A percentile compares a stretch with the other conserved stretches of the same genome.
These are phyloP conservation scores for Boletus albobrunnescens DNA, from an alignment of 1,284 basidiomycete genomes.

Conservation along the genomic window DNA sequence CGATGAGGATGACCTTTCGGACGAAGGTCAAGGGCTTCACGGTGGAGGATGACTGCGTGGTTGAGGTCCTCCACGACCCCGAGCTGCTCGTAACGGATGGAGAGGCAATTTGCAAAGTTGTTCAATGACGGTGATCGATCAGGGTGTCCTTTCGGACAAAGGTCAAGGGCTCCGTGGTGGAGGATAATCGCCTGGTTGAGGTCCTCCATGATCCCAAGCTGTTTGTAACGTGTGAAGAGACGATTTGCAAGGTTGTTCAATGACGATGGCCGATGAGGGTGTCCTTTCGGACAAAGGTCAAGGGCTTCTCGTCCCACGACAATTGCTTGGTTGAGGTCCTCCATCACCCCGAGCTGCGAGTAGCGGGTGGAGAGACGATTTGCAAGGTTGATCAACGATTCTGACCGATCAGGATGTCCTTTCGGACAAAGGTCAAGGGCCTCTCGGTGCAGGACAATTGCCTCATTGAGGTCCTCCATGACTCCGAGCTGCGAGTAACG, in stretches of 20 bases:
- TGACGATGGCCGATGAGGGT: neutral
- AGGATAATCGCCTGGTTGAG: neutral
- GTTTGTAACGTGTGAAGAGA: neutral
- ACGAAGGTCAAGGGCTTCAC: neutral
- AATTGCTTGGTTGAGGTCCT: neutral
- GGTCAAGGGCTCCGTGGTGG: neutral
- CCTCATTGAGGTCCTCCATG: too few species aligned
- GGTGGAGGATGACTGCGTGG: neutral
- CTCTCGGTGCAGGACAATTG: too few species aligned
- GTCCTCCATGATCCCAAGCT: neutral
- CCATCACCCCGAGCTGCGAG: neutral
- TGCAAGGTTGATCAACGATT: too few species aligned
- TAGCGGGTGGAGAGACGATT: neutral
- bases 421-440: too few species aligned
- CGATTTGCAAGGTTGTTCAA: neutral
- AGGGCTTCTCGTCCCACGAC: neutral
- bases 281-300: neutral
- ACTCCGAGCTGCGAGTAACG: too few species aligned
- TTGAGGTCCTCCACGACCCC: neutral
- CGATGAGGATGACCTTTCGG: neutral
- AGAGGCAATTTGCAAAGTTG: too few species aligned
- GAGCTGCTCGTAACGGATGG: too few species aligned
- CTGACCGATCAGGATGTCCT: neutral
- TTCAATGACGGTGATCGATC: neutral
- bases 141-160: neutral